phyloP scores from a whole-genome alignment of 805 yeast species.

The Peterozyma toletana region DNA sequence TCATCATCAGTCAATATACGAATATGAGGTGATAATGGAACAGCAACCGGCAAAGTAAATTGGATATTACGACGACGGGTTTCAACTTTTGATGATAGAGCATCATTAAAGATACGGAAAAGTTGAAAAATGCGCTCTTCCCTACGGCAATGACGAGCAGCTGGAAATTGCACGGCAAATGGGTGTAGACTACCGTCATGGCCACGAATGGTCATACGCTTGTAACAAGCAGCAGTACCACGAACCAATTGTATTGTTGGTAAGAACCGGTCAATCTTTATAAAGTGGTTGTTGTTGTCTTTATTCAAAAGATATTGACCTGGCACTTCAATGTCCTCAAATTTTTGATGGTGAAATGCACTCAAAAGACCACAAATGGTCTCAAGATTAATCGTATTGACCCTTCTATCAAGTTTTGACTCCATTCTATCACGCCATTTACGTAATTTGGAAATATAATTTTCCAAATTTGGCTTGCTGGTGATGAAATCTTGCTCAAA shows the following conservation, averaged over 20 bases:
- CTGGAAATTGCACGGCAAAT: constrained; percentile 95
- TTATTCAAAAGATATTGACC: constrained; percentile 90
- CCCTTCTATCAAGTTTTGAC: constrained; percentile 82
- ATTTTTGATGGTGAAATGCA: constrained; percentile 96
- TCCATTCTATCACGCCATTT: constrained; percentile 92
- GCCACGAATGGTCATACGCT: constrained; percentile 83
- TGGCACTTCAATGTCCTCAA: constrained; percentile 95
- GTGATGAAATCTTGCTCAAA: constrained; percentile 88
- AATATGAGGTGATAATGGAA: constrained; percentile 92
- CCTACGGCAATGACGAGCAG: constrained; percentile 94
- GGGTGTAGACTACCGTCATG: constrained; percentile 89
- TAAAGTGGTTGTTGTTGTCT: constrained; percentile 84
- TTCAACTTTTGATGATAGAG: constrained; percentile 75
- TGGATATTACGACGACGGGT: constrained; percentile 78
- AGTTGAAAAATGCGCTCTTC: constrained; percentile 93
- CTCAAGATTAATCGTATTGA: constrained; percentile 75
- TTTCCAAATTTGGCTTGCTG: constrained; percentile 81
- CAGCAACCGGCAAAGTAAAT: constrained; percentile 84
- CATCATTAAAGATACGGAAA: constrained; percentile 81
- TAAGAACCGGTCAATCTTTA: constrained; percentile 87
- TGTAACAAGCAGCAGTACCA: constrained; percentile 85
- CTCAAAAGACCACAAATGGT: constrained; percentile 90
- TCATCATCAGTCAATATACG: constrained; percentile 82
- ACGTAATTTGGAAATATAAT: constrained; percentile 74
- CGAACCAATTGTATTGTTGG: constrained; percentile 85